These are phyloP conservation scores for Moesziomyces antarcticus DNA, from an alignment of 1,284 basidiomycete genomes.

Conservation along the genomic window DNA sequence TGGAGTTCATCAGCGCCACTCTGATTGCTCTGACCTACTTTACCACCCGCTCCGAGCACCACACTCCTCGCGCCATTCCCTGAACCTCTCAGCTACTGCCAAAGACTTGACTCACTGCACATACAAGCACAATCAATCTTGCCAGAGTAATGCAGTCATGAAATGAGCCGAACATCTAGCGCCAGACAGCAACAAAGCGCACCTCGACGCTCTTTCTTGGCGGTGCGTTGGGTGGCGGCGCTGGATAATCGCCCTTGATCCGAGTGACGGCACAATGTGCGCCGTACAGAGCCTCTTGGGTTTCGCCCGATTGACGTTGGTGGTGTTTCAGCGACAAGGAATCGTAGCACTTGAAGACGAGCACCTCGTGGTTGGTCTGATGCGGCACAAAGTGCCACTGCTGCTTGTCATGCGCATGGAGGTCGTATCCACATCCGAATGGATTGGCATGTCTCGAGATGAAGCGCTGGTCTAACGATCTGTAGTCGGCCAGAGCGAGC, in stretches of 20 bases:
- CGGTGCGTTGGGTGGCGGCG: conserved; percentile 16
- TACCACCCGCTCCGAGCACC: conserved; percentile 4
- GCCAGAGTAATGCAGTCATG: not conserved
- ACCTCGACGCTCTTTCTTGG: conserved; percentile 35
- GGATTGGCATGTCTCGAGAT: conserved; percentile 23
- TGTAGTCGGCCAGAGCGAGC: conserved; percentile 28
- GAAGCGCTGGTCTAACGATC: conserved; percentile 7
- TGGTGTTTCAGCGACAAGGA: conserved; percentile 26
- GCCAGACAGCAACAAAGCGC: conserved; percentile 40
- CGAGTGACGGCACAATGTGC: conserved; percentile 29
- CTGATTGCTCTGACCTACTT: conserved; percentile 35
- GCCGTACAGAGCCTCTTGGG: conserved; percentile 26
- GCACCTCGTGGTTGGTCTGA: conserved; percentile 32
- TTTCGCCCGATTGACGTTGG: not conserved
- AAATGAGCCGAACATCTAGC: not conserved
- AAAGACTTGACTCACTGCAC: too few relatives aligned
- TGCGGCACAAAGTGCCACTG: conserved; percentile 33
- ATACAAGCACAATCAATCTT: too few relatives aligned
- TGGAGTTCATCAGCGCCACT: conserved; percentile 39
- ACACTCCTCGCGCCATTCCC: not conserved
- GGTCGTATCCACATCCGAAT: conserved; percentile 33
- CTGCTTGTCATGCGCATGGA: conserved; percentile 18
- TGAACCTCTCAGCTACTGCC: not conserved
- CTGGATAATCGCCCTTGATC: conserved; percentile 14
- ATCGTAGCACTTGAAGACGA: conserved; percentile 38